phyloP scores from a whole-genome alignment of 345 rosid genomes.

The Heritiera fomes region DNA sequence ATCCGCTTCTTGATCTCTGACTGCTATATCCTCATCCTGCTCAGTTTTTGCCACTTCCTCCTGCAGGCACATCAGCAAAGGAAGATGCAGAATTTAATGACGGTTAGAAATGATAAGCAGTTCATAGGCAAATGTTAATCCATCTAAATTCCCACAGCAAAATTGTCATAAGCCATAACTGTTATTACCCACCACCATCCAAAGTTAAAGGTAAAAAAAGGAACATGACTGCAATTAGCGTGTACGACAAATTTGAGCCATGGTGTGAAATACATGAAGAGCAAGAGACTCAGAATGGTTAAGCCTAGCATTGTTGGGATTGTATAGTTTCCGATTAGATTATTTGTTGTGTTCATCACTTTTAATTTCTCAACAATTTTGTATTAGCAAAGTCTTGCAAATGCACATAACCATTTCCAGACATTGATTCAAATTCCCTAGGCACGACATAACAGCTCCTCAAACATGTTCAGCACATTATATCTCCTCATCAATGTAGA shows the following conservation, averaged over 20 bases:
- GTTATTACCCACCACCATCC: background rate
- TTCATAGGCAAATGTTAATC: background rate
- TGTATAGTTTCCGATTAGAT: background rate
- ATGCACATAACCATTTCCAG: background rate
- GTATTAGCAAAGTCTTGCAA: background rate
- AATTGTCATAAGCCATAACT: background rate
- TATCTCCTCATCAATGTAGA: background rate
- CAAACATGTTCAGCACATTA: background rate
- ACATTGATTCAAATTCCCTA: background rate
- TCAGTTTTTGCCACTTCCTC: slow-evolving; percentile 37
- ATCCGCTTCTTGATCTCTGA: slow-evolving; percentile 25
- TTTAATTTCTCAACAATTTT: background rate
- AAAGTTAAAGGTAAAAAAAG: too few species aligned
- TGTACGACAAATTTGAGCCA: background rate
- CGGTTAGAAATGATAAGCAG: background rate
- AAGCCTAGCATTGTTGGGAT: background rate
- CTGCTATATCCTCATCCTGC: slow-evolving; percentile 26
- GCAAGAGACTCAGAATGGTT: too few species aligned
- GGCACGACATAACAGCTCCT: background rate
- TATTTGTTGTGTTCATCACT: background rate
- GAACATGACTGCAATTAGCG: background rate
- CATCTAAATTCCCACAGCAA: background rate
- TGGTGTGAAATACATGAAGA: background rate
- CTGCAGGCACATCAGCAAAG: slow-evolving; percentile 31
- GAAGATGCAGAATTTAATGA: background rate